Percentiles rank a stretch among this genome's conserved stretches.
Conservation (phyloP, 23 red algal genomes). For the Gracilaria caudata region DNA sequence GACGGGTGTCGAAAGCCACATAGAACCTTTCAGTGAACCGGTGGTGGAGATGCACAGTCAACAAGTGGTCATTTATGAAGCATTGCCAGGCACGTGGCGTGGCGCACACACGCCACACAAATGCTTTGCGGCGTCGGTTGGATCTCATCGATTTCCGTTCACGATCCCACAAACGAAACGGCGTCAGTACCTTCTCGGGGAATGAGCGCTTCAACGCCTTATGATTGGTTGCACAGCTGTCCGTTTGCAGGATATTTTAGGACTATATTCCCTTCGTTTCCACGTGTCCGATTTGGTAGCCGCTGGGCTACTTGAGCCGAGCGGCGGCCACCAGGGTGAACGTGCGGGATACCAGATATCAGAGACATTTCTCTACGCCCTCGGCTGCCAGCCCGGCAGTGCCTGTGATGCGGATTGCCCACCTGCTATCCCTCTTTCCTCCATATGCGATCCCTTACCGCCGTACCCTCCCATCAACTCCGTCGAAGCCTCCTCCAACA, state of each 20-base stretch:
- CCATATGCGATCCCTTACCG: no score
- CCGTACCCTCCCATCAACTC: no score
- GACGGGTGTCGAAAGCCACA: no score
- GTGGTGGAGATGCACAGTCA: not conserved
- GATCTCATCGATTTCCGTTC: not conserved
- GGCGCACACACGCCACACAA: not conserved
- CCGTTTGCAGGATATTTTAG: not conserved
- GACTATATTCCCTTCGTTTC: not conserved
- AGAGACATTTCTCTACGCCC: no score
- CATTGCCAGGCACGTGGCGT: not conserved
- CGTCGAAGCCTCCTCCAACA: not conserved
- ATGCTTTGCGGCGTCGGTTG: not conserved
- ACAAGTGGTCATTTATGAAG: not conserved
- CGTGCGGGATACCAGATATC: no score
- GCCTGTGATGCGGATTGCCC: no score
- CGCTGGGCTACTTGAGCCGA: no score
- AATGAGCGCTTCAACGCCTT: not conserved
- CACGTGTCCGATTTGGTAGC: no score
- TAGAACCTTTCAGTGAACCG: no score
- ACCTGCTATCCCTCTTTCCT: no score
- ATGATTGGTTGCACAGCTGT: not conserved
- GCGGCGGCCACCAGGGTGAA: no score
- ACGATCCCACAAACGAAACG: not conserved
- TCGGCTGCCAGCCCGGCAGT: no score
- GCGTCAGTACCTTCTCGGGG: not conserved